These are phyloP conservation scores for Aspergillus japonicus DNA, from an alignment of 2,329 filamentous ascomycete genomes.

Conservation along the genomic window DNA sequence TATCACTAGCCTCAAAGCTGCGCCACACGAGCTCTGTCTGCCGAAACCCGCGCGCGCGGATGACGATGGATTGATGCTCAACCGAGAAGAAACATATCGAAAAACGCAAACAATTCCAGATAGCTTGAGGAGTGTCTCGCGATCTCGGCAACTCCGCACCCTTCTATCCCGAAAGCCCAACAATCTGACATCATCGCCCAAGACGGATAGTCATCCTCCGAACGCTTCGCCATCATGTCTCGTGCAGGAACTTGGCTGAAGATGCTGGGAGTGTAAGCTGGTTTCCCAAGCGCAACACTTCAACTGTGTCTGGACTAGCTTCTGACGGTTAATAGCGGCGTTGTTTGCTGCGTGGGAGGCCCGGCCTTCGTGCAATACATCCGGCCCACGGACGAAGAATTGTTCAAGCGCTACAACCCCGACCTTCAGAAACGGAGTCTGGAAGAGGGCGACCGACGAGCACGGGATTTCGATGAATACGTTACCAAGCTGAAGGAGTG, in stretches of 20 bases:
- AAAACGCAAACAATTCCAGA: background rate
- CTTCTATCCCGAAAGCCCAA: background rate
- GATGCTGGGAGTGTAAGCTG: constrained; percentile 66
- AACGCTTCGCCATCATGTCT: constrained; percentile 41
- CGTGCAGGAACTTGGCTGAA: constrained; percentile 57
- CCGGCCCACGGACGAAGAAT: constrained; percentile 80
- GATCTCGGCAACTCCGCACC: no score
- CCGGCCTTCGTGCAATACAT: constrained; percentile 75
- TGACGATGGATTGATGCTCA: background rate
- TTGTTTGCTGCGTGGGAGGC: constrained; percentile 72
- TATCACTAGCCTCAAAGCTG: background rate
- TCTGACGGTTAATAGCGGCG: constrained; percentile 56
- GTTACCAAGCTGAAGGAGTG: constrained; percentile 80
- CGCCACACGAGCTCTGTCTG: background rate
- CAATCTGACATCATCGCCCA: background rate
- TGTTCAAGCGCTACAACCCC: constrained; percentile 87
- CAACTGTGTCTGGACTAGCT: constrained; percentile 1
- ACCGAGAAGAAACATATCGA: background rate
- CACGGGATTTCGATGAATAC: constrained; percentile 88
- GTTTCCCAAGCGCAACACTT: constrained; percentile 10
- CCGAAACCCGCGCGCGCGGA: background rate
- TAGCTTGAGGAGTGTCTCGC: background rate
- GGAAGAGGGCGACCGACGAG: constrained; percentile 71
- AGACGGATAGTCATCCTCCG: background rate
- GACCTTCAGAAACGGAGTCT: constrained; percentile 86